Conservation (phyloP, 805 yeast species). For the Kockiozyma suomiensis region DNA sequence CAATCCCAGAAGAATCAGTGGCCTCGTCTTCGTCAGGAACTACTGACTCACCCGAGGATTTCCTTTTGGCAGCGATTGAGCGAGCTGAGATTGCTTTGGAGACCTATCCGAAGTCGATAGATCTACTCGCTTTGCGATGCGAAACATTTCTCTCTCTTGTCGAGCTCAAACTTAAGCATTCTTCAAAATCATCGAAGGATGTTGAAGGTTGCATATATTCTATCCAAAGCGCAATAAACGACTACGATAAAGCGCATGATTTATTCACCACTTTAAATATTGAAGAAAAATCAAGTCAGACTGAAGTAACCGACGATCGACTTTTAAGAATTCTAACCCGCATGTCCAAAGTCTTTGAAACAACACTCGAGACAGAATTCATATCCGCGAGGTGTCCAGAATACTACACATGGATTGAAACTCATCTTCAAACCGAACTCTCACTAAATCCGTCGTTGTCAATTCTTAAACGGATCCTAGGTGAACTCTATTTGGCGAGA, state of each 20-base stretch:
- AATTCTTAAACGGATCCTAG: conserved; percentile 36
- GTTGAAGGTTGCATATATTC: conserved; percentile 46
- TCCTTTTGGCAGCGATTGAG: conserved; percentile 71
- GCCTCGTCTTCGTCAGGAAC: conserved; percentile 31
- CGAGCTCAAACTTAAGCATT: conserved; percentile 40
- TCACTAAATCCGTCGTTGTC: not conserved
- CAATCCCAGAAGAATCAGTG: conserved; percentile 14
- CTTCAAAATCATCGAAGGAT: conserved; percentile 40
- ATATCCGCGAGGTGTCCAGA: conserved; percentile 25
- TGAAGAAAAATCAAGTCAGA: not conserved
- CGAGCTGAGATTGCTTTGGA: conserved; percentile 63
- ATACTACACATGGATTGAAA: conserved; percentile 27
- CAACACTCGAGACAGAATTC: conserved; percentile 25
- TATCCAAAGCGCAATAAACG: conserved; percentile 31
- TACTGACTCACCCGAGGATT: conserved; percentile 52
- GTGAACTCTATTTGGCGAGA: conserved; percentile 39
- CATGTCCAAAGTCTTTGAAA: conserved; percentile 23
- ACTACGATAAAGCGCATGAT: conserved; percentile 19
- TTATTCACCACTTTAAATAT: not conserved
- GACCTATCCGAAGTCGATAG: conserved; percentile 50
- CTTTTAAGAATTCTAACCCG: conserved; percentile 5
- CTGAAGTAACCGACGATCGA: not conserved
- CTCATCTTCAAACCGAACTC: not conserved
- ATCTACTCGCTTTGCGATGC: conserved; percentile 56
- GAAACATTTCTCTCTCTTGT: conserved; percentile 51